Conservation (phyloP, 495 filamentous ascomycete species). For the Tuber calosporum region DNA sequence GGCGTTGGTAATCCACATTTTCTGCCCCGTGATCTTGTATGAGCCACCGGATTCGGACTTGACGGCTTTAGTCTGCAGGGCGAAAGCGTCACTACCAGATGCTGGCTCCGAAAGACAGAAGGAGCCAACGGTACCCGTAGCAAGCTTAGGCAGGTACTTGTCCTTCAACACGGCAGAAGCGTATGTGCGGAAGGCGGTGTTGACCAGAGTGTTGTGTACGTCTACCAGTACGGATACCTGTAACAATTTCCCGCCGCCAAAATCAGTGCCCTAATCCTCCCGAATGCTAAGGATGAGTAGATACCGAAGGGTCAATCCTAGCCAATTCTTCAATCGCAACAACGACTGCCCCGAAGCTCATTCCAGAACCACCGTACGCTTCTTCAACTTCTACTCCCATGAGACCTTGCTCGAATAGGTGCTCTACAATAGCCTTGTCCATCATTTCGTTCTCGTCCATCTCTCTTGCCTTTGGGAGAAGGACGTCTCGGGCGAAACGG, state of each 20-base stretch:
- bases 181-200: conserved; percentile 84
- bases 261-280: not conserved
- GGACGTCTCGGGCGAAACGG: conserved; percentile 80
- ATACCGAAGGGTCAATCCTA: conserved; percentile 87
- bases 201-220: conserved; percentile 89
- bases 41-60: conserved; percentile 64
- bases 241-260: conserved; percentile 6
- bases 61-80: conserved; percentile 76
- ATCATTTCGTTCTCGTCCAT: conserved; percentile 97
- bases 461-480: conserved; percentile 85
- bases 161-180: conserved; percentile 66
- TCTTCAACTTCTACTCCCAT: conserved; percentile 98
- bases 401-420: conserved; percentile 91
- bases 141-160: conserved; percentile 78
- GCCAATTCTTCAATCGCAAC: conserved; percentile 96
- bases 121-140: conserved; percentile 83
- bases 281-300: conserved; percentile 31
- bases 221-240: conserved; percentile 40
- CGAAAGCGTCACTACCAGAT: conserved; percentile 92
- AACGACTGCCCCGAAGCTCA: conserved; percentile 97
- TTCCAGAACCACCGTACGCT: conserved; percentile 89
- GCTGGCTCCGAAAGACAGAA: conserved; percentile 95
- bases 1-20: conserved; percentile 99
- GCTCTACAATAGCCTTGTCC: conserved; percentile 80
- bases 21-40: conserved; percentile 79